These are phyloP conservation scores for Colletotrichum incanum DNA, from an alignment of 2,329 filamentous ascomycete species.

Conservation along the genomic window DNA sequence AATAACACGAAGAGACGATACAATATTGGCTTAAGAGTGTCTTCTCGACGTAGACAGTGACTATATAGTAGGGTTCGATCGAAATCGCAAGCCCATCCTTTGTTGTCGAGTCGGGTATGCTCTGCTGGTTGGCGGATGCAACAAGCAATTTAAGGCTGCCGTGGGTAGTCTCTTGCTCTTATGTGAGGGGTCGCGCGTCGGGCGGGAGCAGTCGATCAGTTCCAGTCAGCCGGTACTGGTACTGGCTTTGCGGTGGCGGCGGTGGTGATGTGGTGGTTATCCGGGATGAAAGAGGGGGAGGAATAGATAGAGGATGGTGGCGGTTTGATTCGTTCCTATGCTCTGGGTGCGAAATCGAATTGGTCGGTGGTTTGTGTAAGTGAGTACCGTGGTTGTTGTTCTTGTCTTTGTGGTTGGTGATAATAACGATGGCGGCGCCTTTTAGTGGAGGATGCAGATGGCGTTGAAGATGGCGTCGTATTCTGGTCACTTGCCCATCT, in stretches of 20 bases:
- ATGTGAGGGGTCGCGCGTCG: too few relatives aligned
- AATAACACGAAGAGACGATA: neutral
- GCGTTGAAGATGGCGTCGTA: constrained; percentile 7
- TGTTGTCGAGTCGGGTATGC: neutral
- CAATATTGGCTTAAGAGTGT: neutral
- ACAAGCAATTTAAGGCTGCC: neutral
- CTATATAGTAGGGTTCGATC: neutral
- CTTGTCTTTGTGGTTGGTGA: neutral
- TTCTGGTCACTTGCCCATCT: constrained; percentile 28
- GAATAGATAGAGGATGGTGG: neutral
- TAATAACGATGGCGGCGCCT: neutral
- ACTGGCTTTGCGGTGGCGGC: neutral
- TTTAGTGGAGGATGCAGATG: constrained; percentile 1
- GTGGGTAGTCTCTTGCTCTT: neutral
- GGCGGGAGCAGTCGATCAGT: neutral
- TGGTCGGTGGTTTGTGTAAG: neutral
- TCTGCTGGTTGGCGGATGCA: too few relatives aligned
- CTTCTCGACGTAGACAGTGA: neutral
- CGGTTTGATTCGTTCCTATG: neutral
- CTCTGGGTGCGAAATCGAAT: neutral
- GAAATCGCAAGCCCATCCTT: neutral
- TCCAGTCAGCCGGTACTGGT: neutral
- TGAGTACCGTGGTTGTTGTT: neutral
- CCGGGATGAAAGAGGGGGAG: too few relatives aligned
- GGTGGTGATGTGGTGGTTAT: neutral